Percentiles rank a stretch among this genome's conserved stretches.
phyloP scores from a whole-genome alignment of 2,329 filamentous ascomycete species.

The Fusarium guadeloupense region DNA sequence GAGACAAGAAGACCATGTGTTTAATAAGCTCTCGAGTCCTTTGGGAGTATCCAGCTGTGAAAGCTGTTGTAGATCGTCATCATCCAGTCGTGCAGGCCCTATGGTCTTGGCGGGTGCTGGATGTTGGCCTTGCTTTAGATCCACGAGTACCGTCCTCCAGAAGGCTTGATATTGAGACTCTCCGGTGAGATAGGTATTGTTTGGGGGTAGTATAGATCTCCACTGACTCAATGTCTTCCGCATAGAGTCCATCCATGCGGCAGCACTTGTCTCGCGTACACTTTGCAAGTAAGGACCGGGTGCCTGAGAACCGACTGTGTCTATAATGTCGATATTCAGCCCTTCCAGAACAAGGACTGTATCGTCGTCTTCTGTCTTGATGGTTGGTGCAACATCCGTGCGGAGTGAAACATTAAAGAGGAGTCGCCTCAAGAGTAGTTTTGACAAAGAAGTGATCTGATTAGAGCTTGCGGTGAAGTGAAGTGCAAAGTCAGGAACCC shows the following conservation, averaged over 20 bases:
- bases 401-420: neutral
- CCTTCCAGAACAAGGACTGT: neutral
- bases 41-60: neutral
- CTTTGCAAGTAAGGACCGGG: neutral
- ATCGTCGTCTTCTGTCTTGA: neutral
- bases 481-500: slow-evolving; percentile 4
- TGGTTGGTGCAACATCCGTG: rapidly evolving
- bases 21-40: neutral
- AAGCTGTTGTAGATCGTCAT: neutral
- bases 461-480: neutral
- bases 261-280: neutral
- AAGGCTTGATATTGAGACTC: neutral
- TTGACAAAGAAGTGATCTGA: slow-evolving; percentile 5
- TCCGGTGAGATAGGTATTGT: neutral
- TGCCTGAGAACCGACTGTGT: neutral
- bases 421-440: neutral
- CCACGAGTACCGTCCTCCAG: slow-evolving; percentile 6
- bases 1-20: slow-evolving; percentile 5
- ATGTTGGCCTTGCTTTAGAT: slow-evolving; percentile 4
- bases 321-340: neutral
- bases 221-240: neutral
- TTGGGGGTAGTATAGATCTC: neutral
- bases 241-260: neutral
- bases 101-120: neutral
- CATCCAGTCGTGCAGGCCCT: neutral